Evolutionary conservation across 2,329 filamentous ascomycete species (phyloP).

Genomic region (Mycogone perniciosa): DNA sequence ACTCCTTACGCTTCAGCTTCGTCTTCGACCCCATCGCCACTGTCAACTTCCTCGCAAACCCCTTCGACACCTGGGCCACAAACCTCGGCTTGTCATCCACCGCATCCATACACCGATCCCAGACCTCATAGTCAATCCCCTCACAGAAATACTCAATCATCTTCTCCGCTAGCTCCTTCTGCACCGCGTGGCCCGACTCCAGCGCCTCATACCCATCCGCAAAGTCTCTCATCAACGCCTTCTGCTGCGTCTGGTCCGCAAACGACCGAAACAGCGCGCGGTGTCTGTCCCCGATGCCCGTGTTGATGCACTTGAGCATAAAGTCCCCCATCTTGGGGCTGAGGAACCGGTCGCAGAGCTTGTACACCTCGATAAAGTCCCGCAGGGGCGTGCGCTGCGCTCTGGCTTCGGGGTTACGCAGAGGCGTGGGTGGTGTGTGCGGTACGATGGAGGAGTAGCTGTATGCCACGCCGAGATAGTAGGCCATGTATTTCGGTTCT

Average conservation of each 20-base stretch:
- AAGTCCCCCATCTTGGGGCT: constrained; percentile 24
- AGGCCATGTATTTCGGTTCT: constrained; percentile 27
- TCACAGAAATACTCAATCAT: constrained; percentile 30
- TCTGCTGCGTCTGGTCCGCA: constrained; percentile 23
- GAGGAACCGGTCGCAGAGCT: constrained; percentile 31
- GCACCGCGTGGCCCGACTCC: constrained; percentile 16
- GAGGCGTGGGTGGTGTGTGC: constrained; percentile 19
- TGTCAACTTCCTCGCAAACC: constrained; percentile 25
- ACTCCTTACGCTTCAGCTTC: constrained; percentile 27
- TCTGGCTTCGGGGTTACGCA: constrained; percentile 21
- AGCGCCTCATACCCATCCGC: constrained; percentile 31
- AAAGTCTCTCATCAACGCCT: constrained; percentile 27
- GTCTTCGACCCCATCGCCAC: constrained; percentile 15
- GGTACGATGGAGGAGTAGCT: constrained; percentile 29
- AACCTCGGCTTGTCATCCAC: constrained; percentile 25
- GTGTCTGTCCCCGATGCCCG: constrained; percentile 26
- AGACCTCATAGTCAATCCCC: constrained; percentile 24
- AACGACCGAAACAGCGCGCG: constrained; percentile 25
- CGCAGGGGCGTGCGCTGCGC: constrained; percentile 22
- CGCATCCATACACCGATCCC: constrained; percentile 20
- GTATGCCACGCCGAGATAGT: constrained; percentile 31
- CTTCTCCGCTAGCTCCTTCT: constrained; percentile 17
- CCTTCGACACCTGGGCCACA: constrained; percentile 24
- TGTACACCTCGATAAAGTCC: constrained; percentile 31
- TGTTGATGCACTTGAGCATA: constrained; percentile 25